Evolutionary conservation across 352 stramenopile species (phyloP).

Genomic region (Blastocystis sp.): DNA sequence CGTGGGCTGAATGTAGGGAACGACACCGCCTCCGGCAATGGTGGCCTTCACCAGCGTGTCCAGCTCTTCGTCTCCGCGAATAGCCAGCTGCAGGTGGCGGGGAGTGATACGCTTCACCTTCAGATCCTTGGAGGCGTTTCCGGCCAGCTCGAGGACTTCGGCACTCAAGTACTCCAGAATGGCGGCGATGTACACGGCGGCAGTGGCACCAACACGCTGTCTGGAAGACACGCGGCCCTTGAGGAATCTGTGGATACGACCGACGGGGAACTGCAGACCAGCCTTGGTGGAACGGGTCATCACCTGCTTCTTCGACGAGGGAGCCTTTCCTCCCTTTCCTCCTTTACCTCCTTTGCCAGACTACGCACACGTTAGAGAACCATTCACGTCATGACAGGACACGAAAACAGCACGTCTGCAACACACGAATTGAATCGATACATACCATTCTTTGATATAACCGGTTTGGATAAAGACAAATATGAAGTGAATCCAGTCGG

Average conservation of each 20-base stretch:
- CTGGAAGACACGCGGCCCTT: constrained; percentile 96
- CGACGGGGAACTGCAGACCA: constrained; percentile 97
- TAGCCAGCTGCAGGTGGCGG: constrained; percentile 96
- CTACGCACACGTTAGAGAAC: constrained; percentile 40
- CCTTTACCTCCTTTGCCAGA: constrained; percentile 77
- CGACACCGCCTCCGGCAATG: constrained; percentile 98
- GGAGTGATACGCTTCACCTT: constrained; percentile 97
- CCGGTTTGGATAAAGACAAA: not conserved
- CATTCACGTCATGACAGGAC: no score
- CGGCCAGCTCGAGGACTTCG: constrained; percentile 97
- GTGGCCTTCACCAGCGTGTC: constrained; percentile 99
- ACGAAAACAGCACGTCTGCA: no score
- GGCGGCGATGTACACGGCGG: constrained; percentile 97
- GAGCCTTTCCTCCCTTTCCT: constrained; percentile 97
- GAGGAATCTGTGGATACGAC: constrained; percentile 97
- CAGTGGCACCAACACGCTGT: constrained; percentile 96
- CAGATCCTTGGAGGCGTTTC: constrained; percentile 91
- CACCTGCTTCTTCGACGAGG: constrained; percentile 95
- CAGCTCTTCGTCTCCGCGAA: constrained; percentile 98
- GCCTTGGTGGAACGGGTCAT: constrained; percentile 94
- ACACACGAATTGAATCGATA: not conserved
- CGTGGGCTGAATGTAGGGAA: constrained; percentile 99
- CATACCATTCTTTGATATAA: not conserved
- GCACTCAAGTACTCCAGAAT: constrained; percentile 99
- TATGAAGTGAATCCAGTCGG: not conserved